Evolutionary conservation across 1,284 basidiomycete species (phyloP).

Genomic region (Chiua sp.): DNA sequence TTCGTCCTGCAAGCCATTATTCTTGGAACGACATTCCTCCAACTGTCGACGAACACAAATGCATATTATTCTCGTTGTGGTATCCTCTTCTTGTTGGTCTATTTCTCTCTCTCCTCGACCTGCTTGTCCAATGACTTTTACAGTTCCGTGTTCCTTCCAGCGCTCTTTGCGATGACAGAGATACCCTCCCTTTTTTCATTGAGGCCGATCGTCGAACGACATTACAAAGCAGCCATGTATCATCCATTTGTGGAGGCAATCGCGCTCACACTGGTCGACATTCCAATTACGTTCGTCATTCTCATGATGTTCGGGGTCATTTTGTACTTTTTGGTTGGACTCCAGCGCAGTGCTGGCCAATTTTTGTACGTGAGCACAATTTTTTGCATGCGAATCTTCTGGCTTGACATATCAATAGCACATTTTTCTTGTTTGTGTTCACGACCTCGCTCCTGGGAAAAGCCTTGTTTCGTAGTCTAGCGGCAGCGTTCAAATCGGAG

Average conservation of each 20-base stretch:
- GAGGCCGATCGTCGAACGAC: slow-evolving; percentile 64
- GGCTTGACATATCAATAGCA: slow-evolving; percentile 38
- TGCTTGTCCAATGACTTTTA: neutral
- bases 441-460: slow-evolving; percentile 62
- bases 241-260: slow-evolving; percentile 60
- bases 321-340: slow-evolving; percentile 60
- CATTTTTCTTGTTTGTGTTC: slow-evolving; percentile 58
- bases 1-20: slow-evolving; percentile 74
- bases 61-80: slow-evolving; percentile 86
- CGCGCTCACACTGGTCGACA: slow-evolving; percentile 64
- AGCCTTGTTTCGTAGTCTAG: slow-evolving; percentile 63
- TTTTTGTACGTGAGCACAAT: slow-evolving; percentile 47
- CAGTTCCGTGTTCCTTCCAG: slow-evolving; percentile 37
- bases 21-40: slow-evolving; percentile 79
- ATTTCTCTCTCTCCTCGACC: neutral
- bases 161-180: slow-evolving; percentile 37
- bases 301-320: slow-evolving; percentile 52
- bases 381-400: slow-evolving; percentile 4
- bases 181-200: slow-evolving; percentile 56
- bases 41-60: slow-evolving; percentile 61
- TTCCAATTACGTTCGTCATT: slow-evolving; percentile 57
- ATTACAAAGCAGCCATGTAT: slow-evolving; percentile 58
- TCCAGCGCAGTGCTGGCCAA: slow-evolving; percentile 49
- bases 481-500: slow-evolving; percentile 56
- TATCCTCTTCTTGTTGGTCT: slow-evolving; percentile 68